A percentile compares a stretch with the other conserved stretches of the same genome.
Evolutionary conservation across 257 asterid species (phyloP).

Genomic region (Coffea eugenioides): DNA sequence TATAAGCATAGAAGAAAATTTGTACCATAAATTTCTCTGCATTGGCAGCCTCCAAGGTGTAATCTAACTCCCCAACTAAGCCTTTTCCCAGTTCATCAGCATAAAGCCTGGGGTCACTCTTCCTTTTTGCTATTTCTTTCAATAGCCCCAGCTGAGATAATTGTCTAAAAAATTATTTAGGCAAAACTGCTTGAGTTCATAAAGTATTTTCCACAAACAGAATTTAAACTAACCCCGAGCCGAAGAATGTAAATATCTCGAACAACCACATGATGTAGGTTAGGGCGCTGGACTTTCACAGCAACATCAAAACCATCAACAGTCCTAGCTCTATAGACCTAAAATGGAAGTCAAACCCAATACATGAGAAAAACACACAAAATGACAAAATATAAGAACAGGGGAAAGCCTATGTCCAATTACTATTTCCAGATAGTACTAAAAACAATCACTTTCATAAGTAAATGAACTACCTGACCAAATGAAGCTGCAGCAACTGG

Average conservation of each 20-base stretch:
- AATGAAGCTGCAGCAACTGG: conserved; percentile 99
- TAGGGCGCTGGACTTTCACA: conserved; percentile 97
- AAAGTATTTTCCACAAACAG: conserved; percentile 14
- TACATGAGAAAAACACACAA: conserved; percentile 18
- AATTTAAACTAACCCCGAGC: conserved; percentile 69
- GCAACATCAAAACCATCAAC: conserved; percentile 81
- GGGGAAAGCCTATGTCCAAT: background rate
- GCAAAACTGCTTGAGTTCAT: conserved; percentile 13
- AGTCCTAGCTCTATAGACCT: conserved; percentile 92
- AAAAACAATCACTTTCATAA: conserved; percentile 9
- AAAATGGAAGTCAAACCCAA: conserved; percentile 14
- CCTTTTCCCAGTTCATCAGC: conserved; percentile 99
- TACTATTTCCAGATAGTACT: background rate
- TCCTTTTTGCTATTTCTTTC: conserved; percentile 80
- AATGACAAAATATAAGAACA: background rate
- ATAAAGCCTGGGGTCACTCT: conserved; percentile 76
- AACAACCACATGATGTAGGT: conserved; percentile 66
- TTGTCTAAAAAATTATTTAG: conserved; percentile 29
- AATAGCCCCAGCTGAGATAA: conserved; percentile 77
- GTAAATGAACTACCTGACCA: conserved; percentile 69
- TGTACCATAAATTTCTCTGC: conserved; percentile 78
- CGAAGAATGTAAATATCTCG: conserved; percentile 93
- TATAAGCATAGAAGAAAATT: conserved; percentile 8
- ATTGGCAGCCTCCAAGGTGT: conserved; percentile 88
- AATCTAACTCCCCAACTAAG: conserved; percentile 91